Evolutionary conservation across 2,329 filamentous ascomycete genomes (phyloP), one percentile per base, ranked within the genome.

Genomic region (Alternaria burnsii): DNA sequence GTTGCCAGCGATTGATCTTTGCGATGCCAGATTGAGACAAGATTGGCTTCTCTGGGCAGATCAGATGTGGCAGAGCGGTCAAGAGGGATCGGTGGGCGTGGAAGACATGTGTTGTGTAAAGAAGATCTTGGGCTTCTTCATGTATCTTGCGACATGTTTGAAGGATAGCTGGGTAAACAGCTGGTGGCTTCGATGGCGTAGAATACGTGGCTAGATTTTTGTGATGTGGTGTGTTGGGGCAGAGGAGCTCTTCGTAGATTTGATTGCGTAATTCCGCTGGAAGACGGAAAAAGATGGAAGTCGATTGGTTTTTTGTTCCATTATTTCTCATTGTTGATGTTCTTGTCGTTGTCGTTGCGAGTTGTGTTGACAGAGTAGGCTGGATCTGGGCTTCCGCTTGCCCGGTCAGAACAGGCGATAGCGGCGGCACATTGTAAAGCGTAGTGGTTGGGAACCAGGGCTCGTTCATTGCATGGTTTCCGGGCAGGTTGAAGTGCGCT

Each of bases 241-340:
- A 72, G 16, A 84, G 73, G 28, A 83, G 73, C 30, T 72, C 68
- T 30, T 68, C 63, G 72, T 83, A 86, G 32, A 91, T 85, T 70
- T 89, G 83, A 55, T 89, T 85, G 38, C 84, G 83, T 4, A 91
- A 81, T 68, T 91, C 88, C 3, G 82, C 81, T 24, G 90, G 84
- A 1, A 91, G 81, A 16, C 66, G 72, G 74, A 83, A 81, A 56
- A 83, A 65, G 5, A 62, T 41, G 0, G 68, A 72, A 16, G 53
- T 32, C 10, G 59, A 10, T 1, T 52, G 9, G 32, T 55, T 47
- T 7, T 55, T 59, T 46, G 30, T 52, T 7, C 41, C 58, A 46
- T 52, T 12, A 41, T 55, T 57, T 36, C 62, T 44, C 40, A 52
- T 22, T 30, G 52, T 47, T 28, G 50, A 40, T 62, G 40, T 54